Base-by-base conservation (phyloP, 345 rosid species). In the Acer saccharum region DNA sequence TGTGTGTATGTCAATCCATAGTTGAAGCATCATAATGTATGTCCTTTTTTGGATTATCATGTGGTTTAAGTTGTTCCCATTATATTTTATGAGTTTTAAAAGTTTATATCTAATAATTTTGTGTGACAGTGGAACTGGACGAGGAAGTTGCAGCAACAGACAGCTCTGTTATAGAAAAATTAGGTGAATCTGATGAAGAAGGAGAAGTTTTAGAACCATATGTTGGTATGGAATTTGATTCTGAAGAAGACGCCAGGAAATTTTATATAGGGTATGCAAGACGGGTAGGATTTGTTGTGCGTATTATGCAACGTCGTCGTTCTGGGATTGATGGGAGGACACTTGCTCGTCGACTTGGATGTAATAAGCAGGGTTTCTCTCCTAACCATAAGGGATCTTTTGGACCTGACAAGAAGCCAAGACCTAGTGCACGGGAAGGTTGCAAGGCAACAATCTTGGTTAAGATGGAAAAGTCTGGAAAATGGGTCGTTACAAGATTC, bases 361-460 rank as follows among this genome's bases (percentile, higher is more conserved):
- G 97, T 80, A 92, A 92, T 81, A 90, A 92, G 74, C 97, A 92
- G 69, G 97, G 94, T 35, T 92, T 92, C 76, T 92, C 94, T 60
- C 90, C 90, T 29, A 88, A 79, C 78, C 80, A 79, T 10, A 86
- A 71, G 78, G 84, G 82, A 17, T 20, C 77, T 66, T 62, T 77
- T 65, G 93, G 87, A 68, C 78, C 80, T 9, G 92, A 88, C 39
- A 89, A 88, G 87, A 89, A 85, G 82, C 82, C 89, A 64, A 82
- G 93, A 32, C 76, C 87, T 21, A 88, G 93, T 64, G 86, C 93
- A 41, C 87, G 97, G 68, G 97, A 92, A 85, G 97, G 97, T 67
- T 92, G 97, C 83, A 92, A 90, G 68, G 97, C 97, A 44, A 92
- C 92, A 16, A 88, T 92, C 76, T 80, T 92, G 67, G 89, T 90